Evolutionary conservation across 2,329 filamentous ascomycete species (phyloP), one percentile per base, ranked within the genome.

Genomic region (Pseudocercospora ulei): DNA sequence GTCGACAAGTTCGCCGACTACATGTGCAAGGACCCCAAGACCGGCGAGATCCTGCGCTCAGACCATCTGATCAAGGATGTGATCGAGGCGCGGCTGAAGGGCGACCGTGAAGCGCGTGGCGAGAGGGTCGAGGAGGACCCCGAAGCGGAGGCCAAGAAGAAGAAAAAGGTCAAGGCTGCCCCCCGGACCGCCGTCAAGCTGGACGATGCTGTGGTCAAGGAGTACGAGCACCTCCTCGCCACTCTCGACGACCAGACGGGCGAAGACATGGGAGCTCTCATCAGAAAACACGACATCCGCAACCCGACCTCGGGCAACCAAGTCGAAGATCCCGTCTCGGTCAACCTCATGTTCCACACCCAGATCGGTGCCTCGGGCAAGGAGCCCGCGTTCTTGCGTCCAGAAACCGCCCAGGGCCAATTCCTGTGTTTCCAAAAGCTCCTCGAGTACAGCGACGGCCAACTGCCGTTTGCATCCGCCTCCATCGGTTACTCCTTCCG

Each of bases 281-380:
- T 98, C 68, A 76, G 73, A 59, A 93, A 93, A 69, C 82, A 90
- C 64, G 78, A 94, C 51, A 81, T 98, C 63, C 82, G 76, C 66
- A 94, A 93, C 65, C 87, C 88, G 17, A 72, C 73, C 35, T 93
- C 82, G 52, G 81, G 78, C 52, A 75, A 77, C 46, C 75, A 82
- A 53, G 78, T 92, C 23, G 74, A 76, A 17, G 79, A 82, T 18
- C 90, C 90, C 3, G 80, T 93, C 35, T 72, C 85, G 26, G 95
- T 96, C 75, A 98, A 98, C 68, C 78, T 98, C 57, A 98, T 98
- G 90, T 98, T 96, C 72, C 80, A 88, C 64, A 95, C 88, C 26
- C 72, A 82, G 22, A 96, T 98, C 59, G 90, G 90, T 46, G 87
- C 88, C 40, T 92, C 83, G 67, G 82, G 82, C 63, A 87, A 92